Base-by-base conservation (phyloP, 306 rosid genomes). In the Dalbergia cochinchinensis region DNA sequence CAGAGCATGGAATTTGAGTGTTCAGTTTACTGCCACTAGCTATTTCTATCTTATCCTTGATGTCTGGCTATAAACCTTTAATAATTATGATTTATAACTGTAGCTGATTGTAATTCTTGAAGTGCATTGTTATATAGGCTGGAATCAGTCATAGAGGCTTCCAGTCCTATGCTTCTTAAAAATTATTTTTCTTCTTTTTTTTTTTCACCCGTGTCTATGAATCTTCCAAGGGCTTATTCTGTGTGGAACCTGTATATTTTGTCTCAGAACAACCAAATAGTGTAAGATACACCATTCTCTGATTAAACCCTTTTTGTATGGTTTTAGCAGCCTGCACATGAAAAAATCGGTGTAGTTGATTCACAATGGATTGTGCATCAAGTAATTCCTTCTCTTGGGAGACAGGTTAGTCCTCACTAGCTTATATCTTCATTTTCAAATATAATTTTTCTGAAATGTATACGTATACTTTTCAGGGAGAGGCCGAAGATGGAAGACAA, bases 301-400 rank as follows among this genome's bases (percentile, higher is more conserved):
- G 15, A 72, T 39, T 51, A 57, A 69, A 63, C 77, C 65, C 35
- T n/a, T 71, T 81, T 45, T 76, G 71, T 71, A 78, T 85, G 35
- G 22, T 83, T 77, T 80, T 47, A 69, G 79, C 88, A 90, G 89
- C 99, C 99, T 47, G 94, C 99, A 20, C 92, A 96, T 87, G 98
- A 91, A 86, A 96, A 90, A 83, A 93, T 96, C 79, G 99, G 99
- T 7, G 97, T 96, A 65, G 94, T 96, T 82, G 99, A 96, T 89
- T 96, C 99, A 0, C 97, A 91, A 76, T 96, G 99, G 99, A 87
- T 96, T 86, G 73, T 93, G 83, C 99, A 96, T 88, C 99, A 93
- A 90, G 90, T 81, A 74, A 90, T 96, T 86, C 98, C 99, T 83
- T 88, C 99, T 79, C 99, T 96, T 67, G 92, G 93, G 53, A 82